Percentiles rank a stretch among this genome's conserved stretches.
Evolutionary conservation across 2,329 filamentous ascomycete species (phyloP).

Genomic region (Aspergillus viridinutans): DNA sequence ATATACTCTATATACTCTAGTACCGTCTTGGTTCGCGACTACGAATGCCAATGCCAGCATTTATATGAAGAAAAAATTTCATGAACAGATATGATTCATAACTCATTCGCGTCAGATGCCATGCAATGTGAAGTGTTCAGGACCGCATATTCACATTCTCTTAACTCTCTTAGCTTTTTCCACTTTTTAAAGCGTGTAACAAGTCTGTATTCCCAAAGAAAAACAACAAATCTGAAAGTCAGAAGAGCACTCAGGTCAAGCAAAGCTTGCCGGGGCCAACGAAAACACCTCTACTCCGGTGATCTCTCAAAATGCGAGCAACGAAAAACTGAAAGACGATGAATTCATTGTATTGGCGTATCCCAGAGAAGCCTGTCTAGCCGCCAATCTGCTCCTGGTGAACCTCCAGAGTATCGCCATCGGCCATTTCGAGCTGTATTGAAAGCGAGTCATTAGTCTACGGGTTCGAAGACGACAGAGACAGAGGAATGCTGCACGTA

Average conservation of each 20-base stretch:
- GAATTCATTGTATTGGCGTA: neutral
- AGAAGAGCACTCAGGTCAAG: neutral
- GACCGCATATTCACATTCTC: neutral
- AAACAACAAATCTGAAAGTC: neutral
- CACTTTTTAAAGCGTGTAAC: neutral
- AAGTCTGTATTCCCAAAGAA: neutral
- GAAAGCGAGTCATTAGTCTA: neutral
- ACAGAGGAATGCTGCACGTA: conserved; percentile 51
- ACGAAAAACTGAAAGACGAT: neutral
- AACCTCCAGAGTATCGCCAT: conserved; percentile 93
- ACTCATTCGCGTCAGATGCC: neutral
- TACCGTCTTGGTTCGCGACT: neutral
- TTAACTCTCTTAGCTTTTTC: neutral
- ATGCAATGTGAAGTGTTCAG: neutral
- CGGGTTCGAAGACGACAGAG: neutral
- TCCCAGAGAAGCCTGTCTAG: conserved; percentile 11
- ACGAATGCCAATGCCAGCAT: neutral
- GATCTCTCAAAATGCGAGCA: neutral
- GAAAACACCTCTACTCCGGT: neutral
- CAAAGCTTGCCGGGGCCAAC: neutral
- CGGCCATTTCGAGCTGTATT: conserved; percentile 84
- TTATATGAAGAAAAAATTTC: neutral
- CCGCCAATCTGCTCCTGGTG: conserved; percentile 98
- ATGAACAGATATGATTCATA: neutral
- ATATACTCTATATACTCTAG: neutral